Evolutionary conservation across 495 filamentous ascomycete genomes (phyloP).

Genomic region (Gamarada debralockiae): DNA sequence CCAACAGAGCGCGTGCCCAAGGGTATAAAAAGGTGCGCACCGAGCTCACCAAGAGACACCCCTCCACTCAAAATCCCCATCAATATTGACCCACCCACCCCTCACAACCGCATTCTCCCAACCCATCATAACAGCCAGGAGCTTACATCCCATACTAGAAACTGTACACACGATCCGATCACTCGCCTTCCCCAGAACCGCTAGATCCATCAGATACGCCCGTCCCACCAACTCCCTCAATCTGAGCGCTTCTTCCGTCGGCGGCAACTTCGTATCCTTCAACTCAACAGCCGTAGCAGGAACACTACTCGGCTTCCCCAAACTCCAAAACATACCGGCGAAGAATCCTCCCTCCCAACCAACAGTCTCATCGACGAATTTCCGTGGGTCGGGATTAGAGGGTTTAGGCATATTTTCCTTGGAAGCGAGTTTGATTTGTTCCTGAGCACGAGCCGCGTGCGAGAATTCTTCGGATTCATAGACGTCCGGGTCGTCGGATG

Average conservation of each 20-base stretch:
- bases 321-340: constrained; percentile 61
- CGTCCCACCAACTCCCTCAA: constrained; percentile 62
- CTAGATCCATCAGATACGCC: constrained; percentile 69
- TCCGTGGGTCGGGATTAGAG: constrained; percentile 24
- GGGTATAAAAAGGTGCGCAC: not conserved
- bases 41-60: constrained; percentile 20
- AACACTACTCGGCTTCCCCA: constrained; percentile 37
- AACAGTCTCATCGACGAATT: constrained; percentile 60
- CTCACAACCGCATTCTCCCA: constrained; percentile 61
- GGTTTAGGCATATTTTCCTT: constrained; percentile 34
- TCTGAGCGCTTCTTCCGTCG: constrained; percentile 48
- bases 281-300: constrained; percentile 13
- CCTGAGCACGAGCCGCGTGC: constrained; percentile 50
- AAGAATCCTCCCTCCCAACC: constrained; percentile 79
- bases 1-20: no score
- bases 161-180: constrained; percentile 65
- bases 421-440: constrained; percentile 60
- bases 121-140: constrained; percentile 75
- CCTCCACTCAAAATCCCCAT: constrained; percentile 47
- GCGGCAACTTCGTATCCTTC: constrained; percentile 19
- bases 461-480: constrained; percentile 54
- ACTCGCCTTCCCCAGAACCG: constrained; percentile 56
- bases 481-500: constrained; percentile 69
- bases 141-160: constrained; percentile 58
- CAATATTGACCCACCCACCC: constrained; percentile 66